These are phyloP conservation scores for Crithidia brevicula DNA, from an alignment of 208 protist genomes.

Conservation along the genomic window DNA sequence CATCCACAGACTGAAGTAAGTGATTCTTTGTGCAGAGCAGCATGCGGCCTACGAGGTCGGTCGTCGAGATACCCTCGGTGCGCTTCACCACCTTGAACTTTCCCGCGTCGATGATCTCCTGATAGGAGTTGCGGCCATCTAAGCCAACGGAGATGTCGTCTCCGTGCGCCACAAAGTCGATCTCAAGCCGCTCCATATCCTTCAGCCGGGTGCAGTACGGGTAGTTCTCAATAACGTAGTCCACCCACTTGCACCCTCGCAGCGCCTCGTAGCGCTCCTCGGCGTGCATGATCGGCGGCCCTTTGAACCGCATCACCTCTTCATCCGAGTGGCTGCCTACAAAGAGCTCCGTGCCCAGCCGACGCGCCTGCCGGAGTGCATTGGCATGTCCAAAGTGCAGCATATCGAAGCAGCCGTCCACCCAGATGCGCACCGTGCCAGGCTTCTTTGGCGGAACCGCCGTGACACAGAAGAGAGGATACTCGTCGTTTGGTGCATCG, in stretches of 20 bases:
- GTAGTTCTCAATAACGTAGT: constrained; percentile 95
- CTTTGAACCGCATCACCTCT: constrained; percentile 97
- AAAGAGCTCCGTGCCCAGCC: constrained; percentile 94
- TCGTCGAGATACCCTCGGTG: constrained; percentile 98
- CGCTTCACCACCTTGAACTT: constrained; percentile 93
- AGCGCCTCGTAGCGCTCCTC: constrained; percentile 96
- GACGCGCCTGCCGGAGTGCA: constrained; percentile 83
- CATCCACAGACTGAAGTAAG: constrained; percentile 47
- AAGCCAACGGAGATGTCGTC: constrained; percentile 97
- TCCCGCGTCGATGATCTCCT: constrained; percentile 93
- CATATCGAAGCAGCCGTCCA: constrained; percentile 94
- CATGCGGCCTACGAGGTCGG: constrained; percentile 98
- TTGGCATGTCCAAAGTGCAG: constrained; percentile 93
- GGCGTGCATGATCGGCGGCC: constrained; percentile 96
- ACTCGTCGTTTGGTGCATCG: constrained; percentile 63
- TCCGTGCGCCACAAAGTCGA: constrained; percentile 98
- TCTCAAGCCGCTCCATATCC: constrained; percentile 93
- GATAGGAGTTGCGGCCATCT: constrained; percentile 95
- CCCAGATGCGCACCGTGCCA: constrained; percentile 81
- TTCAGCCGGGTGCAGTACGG: constrained; percentile 94
- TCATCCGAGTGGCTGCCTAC: constrained; percentile 97
- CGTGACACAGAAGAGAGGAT: constrained; percentile 56
- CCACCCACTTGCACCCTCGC: constrained; percentile 98
- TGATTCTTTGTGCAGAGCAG: constrained; percentile 93
- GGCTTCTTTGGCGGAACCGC: constrained; percentile 66